Conservation (phyloP, 2,329 filamentous ascomycete species). For the Pezicula carpinea region DNA sequence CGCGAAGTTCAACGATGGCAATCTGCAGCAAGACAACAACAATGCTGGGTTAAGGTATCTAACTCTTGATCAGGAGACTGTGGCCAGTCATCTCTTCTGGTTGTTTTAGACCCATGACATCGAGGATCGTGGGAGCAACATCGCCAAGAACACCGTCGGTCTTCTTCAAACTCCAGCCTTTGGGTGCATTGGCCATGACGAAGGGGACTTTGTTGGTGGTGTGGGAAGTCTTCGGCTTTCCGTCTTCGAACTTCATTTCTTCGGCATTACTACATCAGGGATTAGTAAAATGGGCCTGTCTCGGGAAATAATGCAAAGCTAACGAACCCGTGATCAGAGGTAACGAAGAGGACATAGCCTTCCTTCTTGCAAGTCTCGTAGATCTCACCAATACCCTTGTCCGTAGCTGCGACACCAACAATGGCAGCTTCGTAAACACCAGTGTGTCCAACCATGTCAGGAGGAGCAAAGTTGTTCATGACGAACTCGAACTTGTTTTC, state of each 20-base stretch:
- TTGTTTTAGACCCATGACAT: slow-evolving; percentile 83
- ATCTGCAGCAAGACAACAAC: slow-evolving; percentile 5
- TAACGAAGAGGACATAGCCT: slow-evolving; percentile 91
- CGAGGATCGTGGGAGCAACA: slow-evolving; percentile 90
- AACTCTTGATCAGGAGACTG: slow-evolving; percentile 73
- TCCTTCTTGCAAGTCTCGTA: slow-evolving; percentile 92
- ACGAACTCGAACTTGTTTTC: slow-evolving; percentile 90
- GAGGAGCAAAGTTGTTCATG: slow-evolving; percentile 99
- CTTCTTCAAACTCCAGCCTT: slow-evolving; percentile 78
- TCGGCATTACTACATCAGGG: slow-evolving; percentile 66
- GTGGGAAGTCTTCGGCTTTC: slow-evolving; percentile 96
- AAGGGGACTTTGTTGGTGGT: slow-evolving; percentile 98
- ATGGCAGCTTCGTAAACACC: slow-evolving; percentile 95
- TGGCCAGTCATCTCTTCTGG: slow-evolving; percentile 88
- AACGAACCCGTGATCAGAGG: slow-evolving; percentile 80
- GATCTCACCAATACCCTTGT: slow-evolving; percentile 89
- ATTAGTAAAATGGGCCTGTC: slow-evolving; percentile 2
- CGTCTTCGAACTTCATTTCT: slow-evolving; percentile 96
- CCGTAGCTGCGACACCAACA: slow-evolving; percentile 77
- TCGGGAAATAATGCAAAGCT: background rate
- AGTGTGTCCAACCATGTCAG: slow-evolving; percentile 99
- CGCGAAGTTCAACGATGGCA: slow-evolving; percentile 2
- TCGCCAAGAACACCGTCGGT: slow-evolving; percentile 86
- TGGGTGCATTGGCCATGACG: slow-evolving; percentile 94
- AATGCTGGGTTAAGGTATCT: slow-evolving; percentile 18